Conservation (phyloP, 148 eudicot genomes). For the Amaranthus palmeri region DNA sequence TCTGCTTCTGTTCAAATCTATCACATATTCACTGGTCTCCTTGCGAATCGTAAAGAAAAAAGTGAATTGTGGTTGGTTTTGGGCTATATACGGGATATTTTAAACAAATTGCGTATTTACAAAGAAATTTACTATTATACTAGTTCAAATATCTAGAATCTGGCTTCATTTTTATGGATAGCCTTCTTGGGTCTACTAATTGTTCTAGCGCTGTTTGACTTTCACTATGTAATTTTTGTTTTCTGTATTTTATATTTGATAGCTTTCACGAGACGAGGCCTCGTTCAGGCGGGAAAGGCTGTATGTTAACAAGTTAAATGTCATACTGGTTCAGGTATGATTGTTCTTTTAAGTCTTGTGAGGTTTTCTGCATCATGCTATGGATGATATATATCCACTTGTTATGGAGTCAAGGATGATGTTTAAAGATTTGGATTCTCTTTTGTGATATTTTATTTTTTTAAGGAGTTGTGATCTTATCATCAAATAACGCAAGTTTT, state of each 20-base stretch:
- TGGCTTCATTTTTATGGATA: not conserved
- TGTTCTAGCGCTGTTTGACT: not conserved
- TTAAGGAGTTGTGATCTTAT: not conserved
- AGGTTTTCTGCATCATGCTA: not conserved
- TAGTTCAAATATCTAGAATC: not conserved
- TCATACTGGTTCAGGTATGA: conserved; percentile 86
- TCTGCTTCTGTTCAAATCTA: not conserved
- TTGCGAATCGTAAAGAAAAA: too few relatives aligned
- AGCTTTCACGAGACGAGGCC: conserved; percentile 88
- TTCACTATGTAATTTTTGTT: not conserved
- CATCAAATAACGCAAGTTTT: not conserved
- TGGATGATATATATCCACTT: not conserved
- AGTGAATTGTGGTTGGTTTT: too few relatives aligned
- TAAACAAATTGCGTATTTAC: too few relatives aligned
- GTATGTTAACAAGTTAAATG: conserved; percentile 87
- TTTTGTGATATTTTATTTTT: not conserved
- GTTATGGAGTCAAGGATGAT: not conserved
- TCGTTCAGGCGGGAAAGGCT: conserved; percentile 91
- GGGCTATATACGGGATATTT: too few relatives aligned
- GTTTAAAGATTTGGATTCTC: not conserved
- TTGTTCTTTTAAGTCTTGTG: not conserved
- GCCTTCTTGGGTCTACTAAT: not conserved
- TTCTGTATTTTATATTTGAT: not conserved
- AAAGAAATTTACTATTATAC: not conserved
- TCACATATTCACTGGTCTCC: too few relatives aligned